phyloP scores from a whole-genome alignment of 805 yeast species.

The Wickerhamiella bombiphila region DNA sequence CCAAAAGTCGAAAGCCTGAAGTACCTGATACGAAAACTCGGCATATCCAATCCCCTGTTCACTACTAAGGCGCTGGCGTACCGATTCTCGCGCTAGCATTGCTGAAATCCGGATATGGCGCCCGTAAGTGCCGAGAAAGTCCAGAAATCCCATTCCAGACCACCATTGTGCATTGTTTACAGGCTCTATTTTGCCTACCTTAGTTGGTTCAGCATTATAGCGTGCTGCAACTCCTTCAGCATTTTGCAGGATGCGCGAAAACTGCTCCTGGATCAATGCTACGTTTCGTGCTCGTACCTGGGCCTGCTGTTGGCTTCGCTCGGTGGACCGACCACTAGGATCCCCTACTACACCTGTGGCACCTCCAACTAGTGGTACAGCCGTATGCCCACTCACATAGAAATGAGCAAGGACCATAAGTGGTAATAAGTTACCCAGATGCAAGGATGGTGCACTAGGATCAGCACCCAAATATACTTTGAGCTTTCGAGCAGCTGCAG shows the following conservation, averaged over 20 bases:
- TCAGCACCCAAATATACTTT: constrained; percentile 84
- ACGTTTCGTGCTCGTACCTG: constrained; percentile 42
- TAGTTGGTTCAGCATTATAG: constrained; percentile 21
- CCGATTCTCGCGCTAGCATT: constrained; percentile 82
- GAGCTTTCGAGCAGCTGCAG: too few relatives aligned
- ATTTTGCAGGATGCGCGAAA: constrained; percentile 41
- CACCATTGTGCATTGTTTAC: constrained; percentile 78
- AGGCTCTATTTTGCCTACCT: constrained; percentile 29
- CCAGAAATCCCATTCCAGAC: constrained; percentile 59
- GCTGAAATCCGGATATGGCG: constrained; percentile 64
- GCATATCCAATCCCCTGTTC: constrained; percentile 78
- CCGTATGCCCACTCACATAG: constrained; percentile 66
- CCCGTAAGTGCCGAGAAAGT: constrained; percentile 66
- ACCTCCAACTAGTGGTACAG: constrained; percentile 55
- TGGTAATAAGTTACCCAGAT: constrained; percentile 82
- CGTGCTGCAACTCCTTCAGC: constrained; percentile 50
- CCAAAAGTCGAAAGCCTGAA: constrained; percentile 90
- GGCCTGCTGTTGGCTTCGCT: constrained; percentile 46
- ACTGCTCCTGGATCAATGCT: constrained; percentile 42
- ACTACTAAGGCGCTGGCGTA: constrained; percentile 54
- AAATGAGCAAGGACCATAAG: constrained; percentile 74
- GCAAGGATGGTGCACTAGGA: constrained; percentile 82
- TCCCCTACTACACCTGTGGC: constrained; percentile 96
- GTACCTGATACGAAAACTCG: constrained; percentile 82
- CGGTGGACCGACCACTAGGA: constrained; percentile 82